Evolutionary conservation across 352 stramenopile species (phyloP), one percentile per base, ranked within the genome.

Genomic region (Nothophytophthora sp.): DNA sequence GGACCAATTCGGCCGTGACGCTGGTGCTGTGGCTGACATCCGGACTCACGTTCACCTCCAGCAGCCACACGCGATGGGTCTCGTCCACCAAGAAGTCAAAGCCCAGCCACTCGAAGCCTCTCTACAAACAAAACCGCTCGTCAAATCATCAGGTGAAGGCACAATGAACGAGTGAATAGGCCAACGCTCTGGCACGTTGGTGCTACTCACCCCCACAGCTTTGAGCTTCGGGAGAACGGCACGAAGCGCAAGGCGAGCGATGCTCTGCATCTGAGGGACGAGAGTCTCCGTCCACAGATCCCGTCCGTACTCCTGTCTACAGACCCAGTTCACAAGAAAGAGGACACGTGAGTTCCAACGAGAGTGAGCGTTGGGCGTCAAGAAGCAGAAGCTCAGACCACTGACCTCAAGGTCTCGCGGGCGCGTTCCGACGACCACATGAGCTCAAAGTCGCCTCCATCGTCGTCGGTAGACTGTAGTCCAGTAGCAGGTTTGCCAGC

Each of bases 11-110:
- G 13, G 66, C 68, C 0, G 78, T 91, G 22, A 90, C 60, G 5
- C 22, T 19, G 0, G 80, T 90, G 49, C 81, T 92, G 52, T 92
- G 81, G 57, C 81, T 95, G 9, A 95, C 71, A 48, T 96, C 87
- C 0, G 87, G 87, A 56, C 81, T 95, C 6, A 96, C 83, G 49
- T 96, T 96, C 15, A 94, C 87, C 38, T 96, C 87, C 2, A 96
- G 62, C 5, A 96, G 67, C 83, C 81, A 94, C 18, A 82, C 70
- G 8, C 42, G 55, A 16, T 78, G 37, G 18, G 60, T 48, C 22
- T 78, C 66, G 23, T 92, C 85, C 9, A 96, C 45, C 28, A 96
- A 38, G 27, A 95, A 91, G 54, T 96, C 86, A 22, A 94, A 81
- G 0, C 86, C 86, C 22, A 96, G 79, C 86, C 86, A 96, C 49